Base-by-base conservation (phyloP, 306 rosid genomes). In the Sechiopsis laciniata region DNA sequence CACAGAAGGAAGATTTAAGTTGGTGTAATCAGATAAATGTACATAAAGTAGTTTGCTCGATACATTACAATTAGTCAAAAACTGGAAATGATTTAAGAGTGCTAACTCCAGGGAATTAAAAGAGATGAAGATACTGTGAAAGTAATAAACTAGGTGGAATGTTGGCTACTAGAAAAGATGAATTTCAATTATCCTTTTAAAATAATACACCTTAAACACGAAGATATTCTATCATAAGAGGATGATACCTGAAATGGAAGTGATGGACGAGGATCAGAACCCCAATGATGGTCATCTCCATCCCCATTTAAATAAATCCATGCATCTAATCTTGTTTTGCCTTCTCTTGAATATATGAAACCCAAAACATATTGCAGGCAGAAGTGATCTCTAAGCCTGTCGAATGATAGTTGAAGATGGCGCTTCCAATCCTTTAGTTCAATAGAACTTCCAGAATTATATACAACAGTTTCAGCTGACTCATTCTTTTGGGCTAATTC, bases 301-400 rank as follows among this genome's bases (percentile, higher is more conserved):
- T 83, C 82, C 80, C 81, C 88, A 78, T 63, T 80, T 76, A 88
- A 71, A 88, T 94, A 91, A 63, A 94, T 89, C 35, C 85, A 87
- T 48, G 97, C 99, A 85, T 89, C 79, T 82, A 94, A 78, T 76
- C 85, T 81, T 67, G 99, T 94, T 78, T 83, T 87, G 40, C 97
- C 99, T 82, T 94, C 99, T 85, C 99, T 85, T 52, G 97, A 89
- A 82, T 94, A 94, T 81, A 94, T 94, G 90, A 94, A 94, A 86
- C 80, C 78, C 78, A 94, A 74, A 74, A 94, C 89, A 85, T 94
- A 94, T 74, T 87, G 96, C 79, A 88, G 82, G 69, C 99, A 94
- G 75, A 94, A 94, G 75, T 94, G 99, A 83, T 94, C 99, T 81
- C 86, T 82, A 69, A 94, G 99, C 84, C 89, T 86, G 86, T 94